A percentile compares a stretch with the other conserved stretches of the same genome.
These are phyloP conservation scores for Chlorophyllum brunneum DNA, from an alignment of 768 basidiomycete genomes.

Conservation along the genomic window DNA sequence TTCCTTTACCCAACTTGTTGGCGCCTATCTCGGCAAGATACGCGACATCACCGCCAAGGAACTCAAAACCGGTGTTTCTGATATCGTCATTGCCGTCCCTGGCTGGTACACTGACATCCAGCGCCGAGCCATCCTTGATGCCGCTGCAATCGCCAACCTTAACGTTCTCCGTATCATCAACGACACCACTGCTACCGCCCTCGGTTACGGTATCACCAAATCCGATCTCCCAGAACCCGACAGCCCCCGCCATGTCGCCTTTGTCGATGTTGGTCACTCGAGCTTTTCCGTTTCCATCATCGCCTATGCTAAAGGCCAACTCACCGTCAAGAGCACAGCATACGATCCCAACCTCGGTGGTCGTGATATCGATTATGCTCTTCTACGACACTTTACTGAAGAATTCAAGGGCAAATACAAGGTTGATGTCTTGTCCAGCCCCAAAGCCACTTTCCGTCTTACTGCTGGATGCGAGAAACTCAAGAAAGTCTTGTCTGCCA, in stretches of 20 bases:
- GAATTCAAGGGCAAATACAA: constrained; percentile 98
- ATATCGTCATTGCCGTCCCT: constrained; percentile 94
- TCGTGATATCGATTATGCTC: constrained; percentile 91
- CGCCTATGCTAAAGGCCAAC: constrained; percentile 92
- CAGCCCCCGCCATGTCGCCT: constrained; percentile 79
- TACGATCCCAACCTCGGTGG: constrained; percentile 95
- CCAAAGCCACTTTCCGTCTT: constrained; percentile 93
- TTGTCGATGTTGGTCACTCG: constrained; percentile 95
- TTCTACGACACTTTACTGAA: constrained; percentile 82
- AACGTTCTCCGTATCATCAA: constrained; percentile 95
- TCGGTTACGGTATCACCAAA: constrained; percentile 99
- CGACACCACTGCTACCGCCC: constrained; percentile 92
- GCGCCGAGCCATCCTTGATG: constrained; percentile 85
- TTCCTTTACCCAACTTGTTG: constrained; percentile 89
- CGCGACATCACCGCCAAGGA: constrained; percentile 83
- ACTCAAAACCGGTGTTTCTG: constrained; percentile 81
- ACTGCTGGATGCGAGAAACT: constrained; percentile 85
- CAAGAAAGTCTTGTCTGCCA: constrained; percentile 96
- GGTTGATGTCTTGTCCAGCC: constrained; percentile 88
- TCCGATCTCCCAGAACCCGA: constrained; percentile 89
- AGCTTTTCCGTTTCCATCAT: constrained; percentile 83
- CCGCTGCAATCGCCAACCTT: constrained; percentile 84
- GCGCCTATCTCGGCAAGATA: constrained; percentile 85
- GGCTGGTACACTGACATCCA: constrained; percentile 97
- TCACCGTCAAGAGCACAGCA: constrained; percentile 81